These are phyloP conservation scores for Rosa chinensis DNA, from an alignment of 306 rosid species.

Conservation along the genomic window DNA sequence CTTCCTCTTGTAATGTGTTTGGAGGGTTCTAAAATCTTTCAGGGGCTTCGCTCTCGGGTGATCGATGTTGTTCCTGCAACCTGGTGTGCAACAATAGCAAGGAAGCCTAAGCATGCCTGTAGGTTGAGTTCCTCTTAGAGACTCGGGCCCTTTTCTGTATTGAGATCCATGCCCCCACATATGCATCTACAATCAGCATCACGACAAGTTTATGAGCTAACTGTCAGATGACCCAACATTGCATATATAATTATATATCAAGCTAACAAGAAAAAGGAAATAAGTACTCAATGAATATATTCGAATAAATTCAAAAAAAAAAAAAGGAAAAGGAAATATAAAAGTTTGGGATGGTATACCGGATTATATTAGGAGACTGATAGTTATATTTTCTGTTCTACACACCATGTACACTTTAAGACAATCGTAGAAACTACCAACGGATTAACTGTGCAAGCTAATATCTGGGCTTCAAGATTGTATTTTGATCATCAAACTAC, in stretches of 20 bases:
- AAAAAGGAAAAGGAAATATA: neutral
- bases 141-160: slow-evolving; percentile 95
- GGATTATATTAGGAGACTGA: neutral
- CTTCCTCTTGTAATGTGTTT: slow-evolving; percentile 95
- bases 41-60: slow-evolving; percentile 90
- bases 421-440: slow-evolving; percentile 6
- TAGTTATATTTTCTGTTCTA: neutral
- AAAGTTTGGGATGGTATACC: neutral
- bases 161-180: slow-evolving; percentile 99
- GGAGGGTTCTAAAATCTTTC: slow-evolving; percentile 93
- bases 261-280: neutral
- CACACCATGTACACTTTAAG: neutral
- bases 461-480: neutral
- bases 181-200: slow-evolving; percentile 65
- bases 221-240: neutral
- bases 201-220: neutral
- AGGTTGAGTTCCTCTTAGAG: slow-evolving; percentile 94
- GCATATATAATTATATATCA: neutral
- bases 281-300: neutral
- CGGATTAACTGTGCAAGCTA: neutral
- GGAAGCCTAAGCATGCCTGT: slow-evolving; percentile 97
- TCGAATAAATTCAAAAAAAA: neutral
- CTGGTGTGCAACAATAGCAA: slow-evolving; percentile 91
- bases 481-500: neutral
- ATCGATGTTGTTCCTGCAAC: slow-evolving; percentile 94